Conservation (phyloP, 73 alveolate genomes). For the Tetrahymena borealis region DNA sequence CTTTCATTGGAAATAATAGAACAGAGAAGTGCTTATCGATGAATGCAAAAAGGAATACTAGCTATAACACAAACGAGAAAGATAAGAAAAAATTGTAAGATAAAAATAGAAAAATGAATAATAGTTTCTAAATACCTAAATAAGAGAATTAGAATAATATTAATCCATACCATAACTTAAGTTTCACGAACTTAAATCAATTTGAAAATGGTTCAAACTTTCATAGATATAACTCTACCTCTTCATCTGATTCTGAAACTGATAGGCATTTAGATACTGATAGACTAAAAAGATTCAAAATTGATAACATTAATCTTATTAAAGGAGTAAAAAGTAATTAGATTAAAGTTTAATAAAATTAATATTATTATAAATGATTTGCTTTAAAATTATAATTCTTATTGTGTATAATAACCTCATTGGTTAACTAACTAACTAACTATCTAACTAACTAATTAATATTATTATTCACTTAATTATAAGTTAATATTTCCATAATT, state of each 20-base stretch:
- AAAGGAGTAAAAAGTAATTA: not conserved
- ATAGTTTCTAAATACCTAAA: not conserved
- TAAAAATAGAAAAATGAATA: not conserved
- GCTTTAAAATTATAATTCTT: not conserved
- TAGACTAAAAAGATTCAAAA: not conserved
- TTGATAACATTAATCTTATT: not conserved
- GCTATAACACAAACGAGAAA: not conserved
- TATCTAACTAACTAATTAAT: no score
- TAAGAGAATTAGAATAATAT: not conserved
- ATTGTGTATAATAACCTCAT: no score
- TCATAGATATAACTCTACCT: not conserved
- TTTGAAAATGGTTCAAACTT: not conserved
- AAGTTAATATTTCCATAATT: no score
- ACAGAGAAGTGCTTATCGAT: not conserved
- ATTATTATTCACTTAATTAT: no score
- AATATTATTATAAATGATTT: not conserved
- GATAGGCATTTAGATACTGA: not conserved
- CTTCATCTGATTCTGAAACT: not conserved
- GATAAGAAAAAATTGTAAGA: not conserved
- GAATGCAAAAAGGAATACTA: not conserved
- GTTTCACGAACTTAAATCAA: not conserved
- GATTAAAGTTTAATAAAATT: not conserved
- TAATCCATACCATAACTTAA: not conserved
- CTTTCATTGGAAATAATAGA: not conserved
- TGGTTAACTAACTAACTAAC: no score